phyloP scores from a whole-genome alignment of 2,329 filamentous ascomycete species.

The Trichoderma arundinaceum region DNA sequence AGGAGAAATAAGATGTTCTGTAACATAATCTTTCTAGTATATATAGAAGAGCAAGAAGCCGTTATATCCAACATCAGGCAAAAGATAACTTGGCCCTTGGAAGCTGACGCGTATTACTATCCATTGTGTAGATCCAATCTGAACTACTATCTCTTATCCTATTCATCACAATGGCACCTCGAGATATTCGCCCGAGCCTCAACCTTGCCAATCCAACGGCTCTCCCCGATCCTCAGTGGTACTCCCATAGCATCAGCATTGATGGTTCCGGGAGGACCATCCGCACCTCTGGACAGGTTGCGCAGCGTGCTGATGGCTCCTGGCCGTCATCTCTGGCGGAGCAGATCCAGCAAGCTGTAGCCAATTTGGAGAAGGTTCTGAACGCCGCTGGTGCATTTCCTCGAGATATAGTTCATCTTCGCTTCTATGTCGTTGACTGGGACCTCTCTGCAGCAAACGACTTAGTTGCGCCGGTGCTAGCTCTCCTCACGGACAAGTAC shows the following conservation, averaged over 20 bases:
- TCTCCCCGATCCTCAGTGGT: too few relatives aligned
- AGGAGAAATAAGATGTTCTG: too few relatives aligned
- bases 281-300: conserved; percentile 13
- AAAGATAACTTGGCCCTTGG: too few relatives aligned
- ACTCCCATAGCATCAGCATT: neutral
- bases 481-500: conserved; percentile 12
- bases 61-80: too few relatives aligned
- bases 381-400: conserved; percentile 3
- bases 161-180: too few relatives aligned
- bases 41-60: too few relatives aligned
- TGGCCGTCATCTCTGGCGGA: conserved; percentile 4
- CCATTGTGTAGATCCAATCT: too few relatives aligned
- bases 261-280: conserved; percentile 3
- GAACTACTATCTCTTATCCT: too few relatives aligned
- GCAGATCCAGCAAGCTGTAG: conserved; percentile 7
- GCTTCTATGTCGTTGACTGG: conserved; percentile 17
- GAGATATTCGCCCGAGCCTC: too few relatives aligned
- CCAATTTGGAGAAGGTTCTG: neutral
- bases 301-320: neutral
- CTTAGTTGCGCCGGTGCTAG: neutral
- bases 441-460: neutral
- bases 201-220: too few relatives aligned
- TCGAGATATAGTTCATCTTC: conserved; percentile 14
- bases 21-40: too few relatives aligned
- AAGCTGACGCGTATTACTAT: too few relatives aligned